Evolutionary conservation across 2,329 filamentous ascomycete genomes (phyloP), one percentile per base, ranked within the genome.

Genomic region (Chrysoporthe cubensis): DNA sequence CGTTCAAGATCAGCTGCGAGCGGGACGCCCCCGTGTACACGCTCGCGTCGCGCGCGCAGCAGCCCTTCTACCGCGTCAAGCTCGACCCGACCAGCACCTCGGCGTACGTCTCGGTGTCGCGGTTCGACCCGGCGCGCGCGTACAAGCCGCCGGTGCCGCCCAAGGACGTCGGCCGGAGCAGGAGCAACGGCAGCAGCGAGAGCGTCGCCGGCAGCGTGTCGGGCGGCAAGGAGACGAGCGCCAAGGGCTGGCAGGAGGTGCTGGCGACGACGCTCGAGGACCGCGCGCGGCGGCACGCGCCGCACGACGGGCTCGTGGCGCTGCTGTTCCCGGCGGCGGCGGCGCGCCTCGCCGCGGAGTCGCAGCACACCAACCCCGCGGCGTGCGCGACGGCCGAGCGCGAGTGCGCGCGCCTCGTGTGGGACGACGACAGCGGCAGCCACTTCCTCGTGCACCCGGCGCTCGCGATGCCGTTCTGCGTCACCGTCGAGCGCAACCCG

Each of bases 381-480:
- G 84, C 90, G 11, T 82, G 89, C 4, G 82, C 83, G 67, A 86
- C 89, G 44, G 90, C 90, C 0, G 88, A 91, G 75, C 84, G 86
- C 43, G 90, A 93, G 78, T 89, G 87, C 72, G 91, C 88, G 34
- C 84, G 89, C 2, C 84, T 94, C 2, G 87, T 91, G n/a, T 93
- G 90, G 86, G 88, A 90, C 73, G 85, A 86, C 42, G 88, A 90
- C 73, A 84, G 81, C 66, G 76, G 78, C 6, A 84, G 80, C 72
- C 84, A 89, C 76, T 90, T 87, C 75, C 80, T 90, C n/a, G 87
- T 86, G 40, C 88, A 90, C 74, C 87, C 87, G 2, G 85, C 87
- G 0, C 81, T 90, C 21, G 84, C 85, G n/a, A 85, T 86, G 54
- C 88, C 88, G 0, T 90, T 90, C 75, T 84, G 86, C 75, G 80